phyloP scores from a whole-genome alignment of 1,139 yeast species.

The Scheffersomyces illinoinensis region DNA sequence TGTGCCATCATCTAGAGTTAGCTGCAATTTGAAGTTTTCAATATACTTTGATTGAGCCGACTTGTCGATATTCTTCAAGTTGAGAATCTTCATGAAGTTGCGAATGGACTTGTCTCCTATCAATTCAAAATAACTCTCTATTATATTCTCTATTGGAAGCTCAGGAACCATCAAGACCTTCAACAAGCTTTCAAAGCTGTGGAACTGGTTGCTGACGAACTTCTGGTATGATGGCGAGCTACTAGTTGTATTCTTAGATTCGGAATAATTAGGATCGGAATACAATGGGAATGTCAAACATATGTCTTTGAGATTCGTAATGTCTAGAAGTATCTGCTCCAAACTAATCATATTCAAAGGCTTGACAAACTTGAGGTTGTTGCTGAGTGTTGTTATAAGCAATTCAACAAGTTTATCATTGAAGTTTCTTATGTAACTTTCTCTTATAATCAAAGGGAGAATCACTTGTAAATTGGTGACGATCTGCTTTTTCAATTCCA shows the following conservation, averaged over 20 bases:
- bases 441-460: constrained; percentile 65
- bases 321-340: constrained; percentile 79
- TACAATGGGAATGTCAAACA: constrained; percentile 54
- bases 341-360: constrained; percentile 73
- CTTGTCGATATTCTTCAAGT: constrained; percentile 59
- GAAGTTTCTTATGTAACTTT: constrained; percentile 68
- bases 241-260: constrained; percentile 9
- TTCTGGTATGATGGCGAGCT: constrained; percentile 46
- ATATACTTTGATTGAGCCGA: constrained; percentile 50
- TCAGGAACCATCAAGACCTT: constrained; percentile 65
- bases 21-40: constrained; percentile 61
- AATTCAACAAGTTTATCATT: constrained; percentile 77
- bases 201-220: constrained; percentile 50
- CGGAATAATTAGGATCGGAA: constrained; percentile 33
- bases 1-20: constrained; percentile 49
- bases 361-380: constrained; percentile 56
- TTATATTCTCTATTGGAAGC: constrained; percentile 63
- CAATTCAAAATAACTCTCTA: constrained; percentile 64
- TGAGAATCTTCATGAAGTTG: constrained; percentile 66
- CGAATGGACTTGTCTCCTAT: constrained; percentile 64
- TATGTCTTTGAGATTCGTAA: constrained; percentile 59
- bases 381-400: constrained; percentile 56
- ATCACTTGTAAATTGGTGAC: constrained; percentile 48
- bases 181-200: constrained; percentile 60
- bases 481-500: constrained; percentile 49